Percentiles rank a stretch among this genome's conserved stretches.
Conservation (phyloP, 352 stramenopile species). For the Thraustochytrium sp. region DNA sequence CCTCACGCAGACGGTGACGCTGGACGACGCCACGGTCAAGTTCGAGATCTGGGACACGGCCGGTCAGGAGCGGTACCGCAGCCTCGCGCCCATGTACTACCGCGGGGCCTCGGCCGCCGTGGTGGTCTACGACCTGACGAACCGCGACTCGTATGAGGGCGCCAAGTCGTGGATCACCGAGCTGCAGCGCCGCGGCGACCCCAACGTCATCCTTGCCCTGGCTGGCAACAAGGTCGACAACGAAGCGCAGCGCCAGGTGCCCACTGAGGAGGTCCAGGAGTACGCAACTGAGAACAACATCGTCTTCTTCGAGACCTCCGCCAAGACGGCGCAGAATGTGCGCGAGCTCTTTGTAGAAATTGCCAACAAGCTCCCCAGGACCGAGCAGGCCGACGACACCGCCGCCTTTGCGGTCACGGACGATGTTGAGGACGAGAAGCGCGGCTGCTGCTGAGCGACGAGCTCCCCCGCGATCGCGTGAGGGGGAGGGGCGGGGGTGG, state of each 20-base stretch:
- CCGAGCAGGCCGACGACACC: neutral
- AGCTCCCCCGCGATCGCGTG: no score
- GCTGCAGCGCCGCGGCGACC: slow-evolving; percentile 94
- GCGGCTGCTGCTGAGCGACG: slow-evolving; percentile 16
- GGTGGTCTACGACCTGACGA: slow-evolving; percentile 94
- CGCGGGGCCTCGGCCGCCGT: slow-evolving; percentile 85
- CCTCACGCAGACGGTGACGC: slow-evolving; percentile 84
- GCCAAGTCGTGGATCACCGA: slow-evolving; percentile 99
- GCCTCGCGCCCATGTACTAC: slow-evolving; percentile 96
- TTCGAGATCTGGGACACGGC: slow-evolving; percentile 99
- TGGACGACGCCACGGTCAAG: slow-evolving; percentile 98
- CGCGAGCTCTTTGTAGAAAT: slow-evolving; percentile 86
- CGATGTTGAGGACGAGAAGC: slow-evolving; percentile 1
- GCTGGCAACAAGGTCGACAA: slow-evolving; percentile 96
- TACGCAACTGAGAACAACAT: slow-evolving; percentile 98
- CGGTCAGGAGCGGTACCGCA: slow-evolving; percentile 93
- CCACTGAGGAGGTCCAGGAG: slow-evolving; percentile 82
- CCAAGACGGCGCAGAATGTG: slow-evolving; percentile 98
- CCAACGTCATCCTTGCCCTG: slow-evolving; percentile 91
- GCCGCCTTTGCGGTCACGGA: neutral
- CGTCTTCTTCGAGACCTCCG: slow-evolving; percentile 97
- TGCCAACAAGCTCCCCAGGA: slow-evolving; percentile 39
- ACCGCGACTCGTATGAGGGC: slow-evolving; percentile 92
- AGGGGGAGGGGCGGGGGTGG: no score
- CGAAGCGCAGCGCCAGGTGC: slow-evolving; percentile 88